phyloP scores from a whole-genome alignment of 2,329 filamentous ascomycete species.

The Fusarium graminum region DNA sequence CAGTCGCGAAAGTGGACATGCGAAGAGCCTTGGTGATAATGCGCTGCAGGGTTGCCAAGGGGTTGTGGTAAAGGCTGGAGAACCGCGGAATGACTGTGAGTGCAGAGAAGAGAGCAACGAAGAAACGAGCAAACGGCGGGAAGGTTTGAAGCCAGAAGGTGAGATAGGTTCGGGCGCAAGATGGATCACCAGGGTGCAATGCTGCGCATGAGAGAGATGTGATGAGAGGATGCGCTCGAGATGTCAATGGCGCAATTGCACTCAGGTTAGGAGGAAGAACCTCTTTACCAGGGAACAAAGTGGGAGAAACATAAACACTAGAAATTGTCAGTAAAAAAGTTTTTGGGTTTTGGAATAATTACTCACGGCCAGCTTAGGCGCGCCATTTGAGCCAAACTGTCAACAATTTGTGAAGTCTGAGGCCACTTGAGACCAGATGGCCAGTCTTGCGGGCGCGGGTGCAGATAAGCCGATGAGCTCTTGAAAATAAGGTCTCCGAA shows the following conservation, averaged over 20 bases:
- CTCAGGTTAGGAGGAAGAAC: conserved; percentile 75
- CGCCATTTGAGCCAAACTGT: conserved; percentile 85
- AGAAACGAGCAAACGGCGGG: conserved; percentile 81
- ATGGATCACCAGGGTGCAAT: conserved; percentile 88
- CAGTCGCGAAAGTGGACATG: conserved; percentile 79
- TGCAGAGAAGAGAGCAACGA: conserved; percentile 79
- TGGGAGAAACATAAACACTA: conserved; percentile 84
- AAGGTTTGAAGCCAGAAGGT: conserved; percentile 90
- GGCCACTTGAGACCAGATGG: conserved; percentile 80
- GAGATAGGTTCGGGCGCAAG: conserved; percentile 87
- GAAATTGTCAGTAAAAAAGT: conserved; percentile 9
- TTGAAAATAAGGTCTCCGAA: conserved; percentile 71
- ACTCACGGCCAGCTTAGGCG: conserved; percentile 85
- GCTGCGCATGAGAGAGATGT: conserved; percentile 88
- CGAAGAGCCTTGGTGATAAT: conserved; percentile 78
- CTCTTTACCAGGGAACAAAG: conserved; percentile 81
- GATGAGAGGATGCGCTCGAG: conserved; percentile 88
- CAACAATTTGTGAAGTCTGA: conserved; percentile 78
- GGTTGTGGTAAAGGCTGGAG: conserved; percentile 75
- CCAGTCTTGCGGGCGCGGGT: conserved; percentile 76
- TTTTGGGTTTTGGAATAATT: background rate
- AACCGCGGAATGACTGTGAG: conserved; percentile 76
- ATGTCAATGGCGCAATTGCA: conserved; percentile 80
- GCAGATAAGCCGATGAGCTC: conserved; percentile 83
- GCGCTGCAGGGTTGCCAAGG: conserved; percentile 73